These are phyloP conservation scores for Epichloe scottii DNA, from an alignment of 2,329 filamentous ascomycete species.

Conservation along the genomic window DNA sequence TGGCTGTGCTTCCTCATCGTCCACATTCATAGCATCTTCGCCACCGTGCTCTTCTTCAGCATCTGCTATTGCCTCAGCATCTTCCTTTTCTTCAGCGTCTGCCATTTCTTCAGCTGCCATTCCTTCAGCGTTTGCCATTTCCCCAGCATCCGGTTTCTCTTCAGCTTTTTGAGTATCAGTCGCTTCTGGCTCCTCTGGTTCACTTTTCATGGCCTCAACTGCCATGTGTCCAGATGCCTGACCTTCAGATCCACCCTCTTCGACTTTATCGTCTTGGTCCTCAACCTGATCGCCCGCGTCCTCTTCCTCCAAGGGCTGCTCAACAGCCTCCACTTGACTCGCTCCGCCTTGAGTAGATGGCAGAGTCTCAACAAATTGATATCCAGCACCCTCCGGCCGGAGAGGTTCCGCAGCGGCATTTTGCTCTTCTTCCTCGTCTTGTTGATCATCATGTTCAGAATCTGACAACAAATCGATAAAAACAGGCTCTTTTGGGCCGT, in stretches of 20 bases:
- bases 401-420: background rate
- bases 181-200: background rate
- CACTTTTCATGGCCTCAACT: background rate
- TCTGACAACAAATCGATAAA: constrained; percentile 36
- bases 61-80: background rate
- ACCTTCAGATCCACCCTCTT: background rate
- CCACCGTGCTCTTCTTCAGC: background rate
- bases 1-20: background rate
- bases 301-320: background rate
- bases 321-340: background rate
- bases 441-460: constrained; percentile 12
- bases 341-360: background rate
- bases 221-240: background rate
- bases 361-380: background rate
- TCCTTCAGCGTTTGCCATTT: background rate
- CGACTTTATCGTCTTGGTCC: background rate
- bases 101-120: background rate
- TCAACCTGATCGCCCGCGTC: background rate
- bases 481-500: constrained; percentile 22
- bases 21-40: background rate
- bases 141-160: background rate
- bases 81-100: background rate
- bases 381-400: background rate
- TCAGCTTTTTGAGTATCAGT: background rate
- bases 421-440: background rate